Percentiles rank a stretch among this genome's conserved stretches.
phyloP scores from a whole-genome alignment of 1,284 basidiomycete species.

The Athelia psychrophila region DNA sequence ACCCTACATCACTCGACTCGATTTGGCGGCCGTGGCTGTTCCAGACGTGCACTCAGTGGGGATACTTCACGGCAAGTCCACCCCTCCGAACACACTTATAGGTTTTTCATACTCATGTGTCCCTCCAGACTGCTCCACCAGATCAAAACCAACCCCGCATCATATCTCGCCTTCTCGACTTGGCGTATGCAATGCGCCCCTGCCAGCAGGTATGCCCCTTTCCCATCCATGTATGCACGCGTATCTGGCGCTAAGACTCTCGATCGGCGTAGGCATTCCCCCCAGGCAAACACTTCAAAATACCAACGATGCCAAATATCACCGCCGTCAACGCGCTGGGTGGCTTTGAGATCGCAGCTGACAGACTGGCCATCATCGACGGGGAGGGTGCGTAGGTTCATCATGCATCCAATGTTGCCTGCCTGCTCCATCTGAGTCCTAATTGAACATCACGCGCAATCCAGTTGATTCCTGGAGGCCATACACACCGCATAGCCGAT shows the following conservation, averaged over 20 bases:
- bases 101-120: conserved; percentile 14
- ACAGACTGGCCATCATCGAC: conserved; percentile 85
- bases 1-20: conserved; percentile 58
- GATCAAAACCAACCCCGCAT: conserved; percentile 62
- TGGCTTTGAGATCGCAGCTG: conserved; percentile 71
- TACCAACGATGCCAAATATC: conserved; percentile 76
- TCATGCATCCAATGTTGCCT: no score
- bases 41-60: conserved; percentile 94
- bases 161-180: conserved; percentile 70
- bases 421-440: no score
- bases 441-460: conserved; percentile 8
- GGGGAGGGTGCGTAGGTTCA: conserved; percentile 73
- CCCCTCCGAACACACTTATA: conserved; percentile 1
- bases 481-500: conserved; percentile 80
- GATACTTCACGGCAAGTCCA: conserved; percentile 71
- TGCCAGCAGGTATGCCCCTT: conserved; percentile 62
- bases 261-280: conserved; percentile 89
- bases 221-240: background rate
- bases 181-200: conserved; percentile 78
- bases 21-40: conserved; percentile 88
- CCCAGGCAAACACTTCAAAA: conserved; percentile 69
- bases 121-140: conserved; percentile 64
- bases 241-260: no score
- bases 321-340: conserved; percentile 79
- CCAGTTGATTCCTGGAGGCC: conserved; percentile 93